phyloP scores from a whole-genome alignment of 352 stramenopile genomes.

The Phytopythium delawarense region DNA sequence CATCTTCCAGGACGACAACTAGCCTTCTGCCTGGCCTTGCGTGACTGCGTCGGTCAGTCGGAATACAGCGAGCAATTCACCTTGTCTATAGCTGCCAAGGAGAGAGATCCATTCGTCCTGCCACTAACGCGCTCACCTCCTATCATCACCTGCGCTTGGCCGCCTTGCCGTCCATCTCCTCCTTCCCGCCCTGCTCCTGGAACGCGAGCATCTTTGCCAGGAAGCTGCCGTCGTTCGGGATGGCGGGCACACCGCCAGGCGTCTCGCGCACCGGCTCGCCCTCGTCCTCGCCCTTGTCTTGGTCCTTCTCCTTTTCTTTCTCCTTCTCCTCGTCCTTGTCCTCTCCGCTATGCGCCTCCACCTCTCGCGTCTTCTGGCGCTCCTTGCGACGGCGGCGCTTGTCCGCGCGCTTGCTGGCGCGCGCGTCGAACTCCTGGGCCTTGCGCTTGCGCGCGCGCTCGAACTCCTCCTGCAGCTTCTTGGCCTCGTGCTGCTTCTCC shows the following conservation, averaged over 20 bases:
- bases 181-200: slow-evolving; percentile 24
- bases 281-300: slow-evolving; percentile 16
- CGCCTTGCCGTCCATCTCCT: slow-evolving; percentile 2
- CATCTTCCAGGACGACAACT: slow-evolving; percentile 95
- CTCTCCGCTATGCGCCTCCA: slow-evolving; percentile 19
- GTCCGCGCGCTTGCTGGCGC: slow-evolving; percentile 65
- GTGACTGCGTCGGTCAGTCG: no score
- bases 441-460: slow-evolving; percentile 61
- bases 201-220: slow-evolving; percentile 64
- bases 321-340: slow-evolving; percentile 13
- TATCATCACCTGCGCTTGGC: no score
- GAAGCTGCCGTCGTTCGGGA: slow-evolving; percentile 81
- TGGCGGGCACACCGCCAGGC: slow-evolving; percentile 65
- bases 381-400: slow-evolving; percentile 76
- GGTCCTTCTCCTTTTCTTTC: slow-evolving; percentile 11
- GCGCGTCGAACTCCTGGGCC: slow-evolving; percentile 62
- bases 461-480: slow-evolving; percentile 61
- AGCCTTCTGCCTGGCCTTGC: slow-evolving; percentile 10
- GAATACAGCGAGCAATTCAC: no score
- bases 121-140: no score
- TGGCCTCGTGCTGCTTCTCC: slow-evolving; percentile 75
- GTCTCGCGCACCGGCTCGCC: slow-evolving; percentile 38
- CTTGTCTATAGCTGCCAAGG: no score
- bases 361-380: slow-evolving; percentile 45
- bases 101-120: no score